Percentiles rank a stretch among this genome's conserved stretches.
These are phyloP conservation scores for Fusarium metavorans DNA, from an alignment of 2,329 filamentous ascomycete species.

Conservation along the genomic window DNA sequence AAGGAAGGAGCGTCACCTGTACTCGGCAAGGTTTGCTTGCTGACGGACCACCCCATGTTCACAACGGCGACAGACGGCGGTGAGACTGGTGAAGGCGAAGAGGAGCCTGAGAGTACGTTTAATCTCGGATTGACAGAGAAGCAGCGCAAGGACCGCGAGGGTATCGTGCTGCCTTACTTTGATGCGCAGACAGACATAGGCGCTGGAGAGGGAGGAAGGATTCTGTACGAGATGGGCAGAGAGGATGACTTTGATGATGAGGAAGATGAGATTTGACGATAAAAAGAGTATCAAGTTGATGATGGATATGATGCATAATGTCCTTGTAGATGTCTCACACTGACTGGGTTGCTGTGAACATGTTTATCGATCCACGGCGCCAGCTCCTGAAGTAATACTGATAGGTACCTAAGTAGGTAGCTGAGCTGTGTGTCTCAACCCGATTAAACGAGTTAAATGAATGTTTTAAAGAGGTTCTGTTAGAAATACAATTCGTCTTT, in stretches of 20 bases:
- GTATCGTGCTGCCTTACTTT: conserved; percentile 93
- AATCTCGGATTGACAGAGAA: conserved; percentile 89
- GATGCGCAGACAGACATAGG: conserved; percentile 89
- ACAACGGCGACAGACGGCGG: conserved; percentile 55
- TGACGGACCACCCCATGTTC: conserved; percentile 83
- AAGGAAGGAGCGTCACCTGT: conserved; percentile 19
- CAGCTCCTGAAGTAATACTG: not conserved
- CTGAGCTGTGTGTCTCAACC: not conserved
- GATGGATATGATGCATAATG: conserved; percentile 4
- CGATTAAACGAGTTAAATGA: not conserved
- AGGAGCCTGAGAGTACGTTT: conserved; percentile 81
- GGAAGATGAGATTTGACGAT: conserved; percentile 83
- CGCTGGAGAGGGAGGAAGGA: conserved; percentile 87
- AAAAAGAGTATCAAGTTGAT: not conserved
- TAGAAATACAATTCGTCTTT: not conserved
- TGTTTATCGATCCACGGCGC: not conserved
- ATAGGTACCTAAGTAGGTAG: not conserved
- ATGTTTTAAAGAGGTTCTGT: not conserved
- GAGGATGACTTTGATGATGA: conserved; percentile 98
- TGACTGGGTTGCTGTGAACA: not conserved
- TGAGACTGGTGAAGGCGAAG: conserved; percentile 57
- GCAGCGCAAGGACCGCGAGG: conserved; percentile 87
- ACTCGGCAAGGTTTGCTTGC: conserved; percentile 63
- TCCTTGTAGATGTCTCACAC: not conserved
- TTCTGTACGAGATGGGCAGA: conserved; percentile 94